Conservation (phyloP, 2,329 filamentous ascomycete species). For the Pyricularia pennisetigena region DNA sequence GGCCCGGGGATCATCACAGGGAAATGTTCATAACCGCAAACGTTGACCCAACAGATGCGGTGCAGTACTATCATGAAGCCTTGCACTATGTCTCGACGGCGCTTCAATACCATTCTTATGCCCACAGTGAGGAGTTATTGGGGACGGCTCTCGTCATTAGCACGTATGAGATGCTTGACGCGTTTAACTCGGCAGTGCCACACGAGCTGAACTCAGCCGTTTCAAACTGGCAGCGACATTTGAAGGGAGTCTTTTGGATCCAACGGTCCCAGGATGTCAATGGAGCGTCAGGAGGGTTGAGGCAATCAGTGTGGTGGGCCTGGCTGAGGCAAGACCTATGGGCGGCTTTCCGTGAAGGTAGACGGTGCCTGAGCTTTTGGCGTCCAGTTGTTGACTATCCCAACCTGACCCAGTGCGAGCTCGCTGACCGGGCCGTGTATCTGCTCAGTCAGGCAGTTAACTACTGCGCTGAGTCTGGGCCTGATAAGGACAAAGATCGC, state of each 20-base stretch:
- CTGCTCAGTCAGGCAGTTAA: constrained; percentile 42
- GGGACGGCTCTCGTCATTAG: constrained; percentile 50
- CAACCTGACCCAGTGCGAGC: constrained; percentile 34
- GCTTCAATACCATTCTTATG: constrained; percentile 47
- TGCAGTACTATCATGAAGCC: constrained; percentile 53
- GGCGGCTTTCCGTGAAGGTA: constrained; percentile 50
- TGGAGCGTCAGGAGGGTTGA: constrained; percentile 44
- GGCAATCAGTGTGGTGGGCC: constrained; percentile 53
- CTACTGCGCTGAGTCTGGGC: constrained; percentile 18
- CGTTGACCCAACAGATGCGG: constrained; percentile 17
- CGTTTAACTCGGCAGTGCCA: not conserved
- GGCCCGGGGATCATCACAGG: too few species aligned
- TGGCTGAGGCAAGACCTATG: constrained; percentile 59
- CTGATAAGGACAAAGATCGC: not conserved
- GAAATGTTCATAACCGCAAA: not conserved
- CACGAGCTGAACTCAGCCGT: not conserved
- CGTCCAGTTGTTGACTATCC: constrained; percentile 32
- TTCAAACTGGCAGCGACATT: constrained; percentile 45
- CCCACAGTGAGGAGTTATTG: constrained; percentile 45
- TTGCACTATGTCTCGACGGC: constrained; percentile 51
- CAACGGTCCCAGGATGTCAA: constrained; percentile 52
- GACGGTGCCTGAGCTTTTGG: constrained; percentile 49
- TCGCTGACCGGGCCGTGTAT: constrained; percentile 38
- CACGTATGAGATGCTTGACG: constrained; percentile 57
- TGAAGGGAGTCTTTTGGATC: constrained; percentile 58